phyloP scores from a whole-genome alignment of 2,329 filamentous ascomycete genomes.

The Fusarium robinianum region DNA sequence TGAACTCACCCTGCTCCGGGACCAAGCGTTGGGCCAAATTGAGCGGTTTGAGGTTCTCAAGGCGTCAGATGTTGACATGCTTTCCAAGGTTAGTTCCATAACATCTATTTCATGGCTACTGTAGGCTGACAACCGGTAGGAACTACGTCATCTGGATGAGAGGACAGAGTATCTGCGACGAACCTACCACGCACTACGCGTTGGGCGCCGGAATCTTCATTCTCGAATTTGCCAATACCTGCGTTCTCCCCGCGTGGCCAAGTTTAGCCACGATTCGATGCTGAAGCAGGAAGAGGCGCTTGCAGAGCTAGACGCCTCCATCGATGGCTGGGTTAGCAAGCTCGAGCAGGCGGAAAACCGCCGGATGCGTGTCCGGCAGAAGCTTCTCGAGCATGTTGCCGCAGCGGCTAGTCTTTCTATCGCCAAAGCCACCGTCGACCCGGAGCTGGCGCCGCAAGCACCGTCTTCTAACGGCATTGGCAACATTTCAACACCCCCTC shows the following conservation, averaged over 20 bases:
- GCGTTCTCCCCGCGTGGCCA: slow-evolving; percentile 69
- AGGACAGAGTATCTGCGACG: slow-evolving; percentile 77
- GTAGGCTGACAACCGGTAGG: too few species aligned
- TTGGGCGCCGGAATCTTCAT: slow-evolving; percentile 77
- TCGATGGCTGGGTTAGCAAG: slow-evolving; percentile 80
- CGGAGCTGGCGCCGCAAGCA: slow-evolving; percentile 49
- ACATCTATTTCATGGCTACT: slow-evolving; percentile 8
- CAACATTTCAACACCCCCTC: slow-evolving; percentile 61
- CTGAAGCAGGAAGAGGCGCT: slow-evolving; percentile 81
- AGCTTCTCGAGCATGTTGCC: slow-evolving; percentile 80
- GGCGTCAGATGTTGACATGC: slow-evolving; percentile 63
- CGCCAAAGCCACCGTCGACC: slow-evolving; percentile 36
- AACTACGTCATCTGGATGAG: slow-evolving; percentile 76
- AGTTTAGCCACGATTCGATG: slow-evolving; percentile 74
- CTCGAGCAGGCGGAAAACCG: slow-evolving; percentile 81
- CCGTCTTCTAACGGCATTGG: slow-evolving; percentile 45
- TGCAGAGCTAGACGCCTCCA: slow-evolving; percentile 74
- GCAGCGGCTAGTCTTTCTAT: slow-evolving; percentile 63
- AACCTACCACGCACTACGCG: slow-evolving; percentile 74
- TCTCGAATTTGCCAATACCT: slow-evolving; percentile 77
- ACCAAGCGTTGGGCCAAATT: slow-evolving; percentile 65
- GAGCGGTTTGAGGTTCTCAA: slow-evolving; percentile 67
- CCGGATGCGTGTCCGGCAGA: slow-evolving; percentile 74
- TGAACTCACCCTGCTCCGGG: slow-evolving; percentile 58
- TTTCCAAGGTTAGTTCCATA: slow-evolving; percentile 60